These are phyloP conservation scores for Phytophthora ohioensis DNA, from an alignment of 352 stramenopile species.

Conservation along the genomic window DNA sequence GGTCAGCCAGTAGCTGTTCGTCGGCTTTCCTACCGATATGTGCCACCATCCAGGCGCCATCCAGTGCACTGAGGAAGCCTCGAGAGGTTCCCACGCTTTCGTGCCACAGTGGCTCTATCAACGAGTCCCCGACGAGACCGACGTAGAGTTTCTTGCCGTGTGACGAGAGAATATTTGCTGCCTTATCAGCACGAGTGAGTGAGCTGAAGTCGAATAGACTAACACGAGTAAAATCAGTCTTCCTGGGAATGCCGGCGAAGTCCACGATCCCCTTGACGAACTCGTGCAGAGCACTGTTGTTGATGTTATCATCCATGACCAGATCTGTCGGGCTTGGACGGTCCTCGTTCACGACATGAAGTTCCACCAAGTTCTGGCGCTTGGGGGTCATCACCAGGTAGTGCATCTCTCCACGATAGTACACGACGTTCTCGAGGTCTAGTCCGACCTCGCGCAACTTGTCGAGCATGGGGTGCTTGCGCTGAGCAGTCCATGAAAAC, in stretches of 20 bases:
- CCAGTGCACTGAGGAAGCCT: slow-evolving; percentile 77
- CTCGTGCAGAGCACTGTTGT: slow-evolving; percentile 54
- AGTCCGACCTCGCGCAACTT: slow-evolving; percentile 67
- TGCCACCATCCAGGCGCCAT: slow-evolving; percentile 74
- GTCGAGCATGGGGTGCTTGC: slow-evolving; percentile 75
- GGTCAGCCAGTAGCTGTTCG: slow-evolving; percentile 71
- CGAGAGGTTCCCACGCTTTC: slow-evolving; percentile 73
- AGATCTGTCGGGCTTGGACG: slow-evolving; percentile 59
- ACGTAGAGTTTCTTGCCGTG: slow-evolving; percentile 78
- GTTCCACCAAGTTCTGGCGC: slow-evolving; percentile 67
- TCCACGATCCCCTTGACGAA: slow-evolving; percentile 68
- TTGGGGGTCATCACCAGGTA: slow-evolving; percentile 87
- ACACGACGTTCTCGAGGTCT: slow-evolving; percentile 82
- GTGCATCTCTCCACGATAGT: slow-evolving; percentile 85
- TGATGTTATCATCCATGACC: slow-evolving; percentile 66
- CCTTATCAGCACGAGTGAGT: slow-evolving; percentile 72
- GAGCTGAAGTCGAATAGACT: slow-evolving; percentile 84
- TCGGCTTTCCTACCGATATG: slow-evolving; percentile 68
- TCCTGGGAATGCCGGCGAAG: slow-evolving; percentile 73
- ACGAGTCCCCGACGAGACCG: slow-evolving; percentile 72
- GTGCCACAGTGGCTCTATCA: slow-evolving; percentile 85
- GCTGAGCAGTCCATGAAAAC: slow-evolving; percentile 81
- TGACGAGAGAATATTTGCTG: slow-evolving; percentile 63
- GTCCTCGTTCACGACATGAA: slow-evolving; percentile 66
- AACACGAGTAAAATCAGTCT: slow-evolving; percentile 63